Evolutionary conservation across 1,139 yeast species (phyloP).

Genomic region (Yamadazyma buinensis): DNA sequence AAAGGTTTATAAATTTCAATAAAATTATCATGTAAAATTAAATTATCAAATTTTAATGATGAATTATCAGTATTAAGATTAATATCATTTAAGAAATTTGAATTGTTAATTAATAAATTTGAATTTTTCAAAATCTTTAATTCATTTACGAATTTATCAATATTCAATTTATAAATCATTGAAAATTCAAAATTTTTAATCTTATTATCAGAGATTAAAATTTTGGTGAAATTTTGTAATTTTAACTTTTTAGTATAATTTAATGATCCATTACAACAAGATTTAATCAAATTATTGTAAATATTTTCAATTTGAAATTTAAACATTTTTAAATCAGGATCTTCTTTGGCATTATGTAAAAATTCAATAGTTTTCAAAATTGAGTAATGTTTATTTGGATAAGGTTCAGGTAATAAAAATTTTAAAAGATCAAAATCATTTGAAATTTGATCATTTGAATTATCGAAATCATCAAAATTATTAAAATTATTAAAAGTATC

Average conservation of each 20-base stretch:
- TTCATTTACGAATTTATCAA: constrained; percentile 15
- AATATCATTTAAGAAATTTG: constrained; percentile 1
- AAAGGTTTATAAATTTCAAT: constrained; percentile 3
- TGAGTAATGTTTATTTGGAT: constrained; percentile 1
- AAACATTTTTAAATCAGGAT: neutral
- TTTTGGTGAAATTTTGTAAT: constrained; percentile 8
- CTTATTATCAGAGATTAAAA: constrained; percentile 12
- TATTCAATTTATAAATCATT: constrained; percentile 12
- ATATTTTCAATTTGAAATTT: constrained; percentile 1
- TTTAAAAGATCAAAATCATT: no score
- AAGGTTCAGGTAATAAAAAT: constrained; percentile 3
- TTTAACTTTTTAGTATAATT: constrained; percentile 4
- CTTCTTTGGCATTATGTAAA: constrained; percentile 5
- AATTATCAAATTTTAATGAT: constrained; percentile 7
- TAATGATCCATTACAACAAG: constrained; percentile 8
- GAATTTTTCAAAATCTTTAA: constrained; percentile 12
- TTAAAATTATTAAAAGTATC: no score
- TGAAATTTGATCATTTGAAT: no score
- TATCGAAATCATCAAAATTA: no score
- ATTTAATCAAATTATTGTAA: constrained; percentile 6
- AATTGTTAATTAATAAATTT: constrained; percentile 7
- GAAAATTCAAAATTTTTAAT: constrained; percentile 18
- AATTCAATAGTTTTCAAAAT: constrained; percentile 5
- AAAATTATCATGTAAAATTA: constrained; percentile 7
- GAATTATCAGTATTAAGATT: no score